Base-by-base conservation (phyloP, 768 basidiomycete species). In the Lactarius quietus region DNA sequence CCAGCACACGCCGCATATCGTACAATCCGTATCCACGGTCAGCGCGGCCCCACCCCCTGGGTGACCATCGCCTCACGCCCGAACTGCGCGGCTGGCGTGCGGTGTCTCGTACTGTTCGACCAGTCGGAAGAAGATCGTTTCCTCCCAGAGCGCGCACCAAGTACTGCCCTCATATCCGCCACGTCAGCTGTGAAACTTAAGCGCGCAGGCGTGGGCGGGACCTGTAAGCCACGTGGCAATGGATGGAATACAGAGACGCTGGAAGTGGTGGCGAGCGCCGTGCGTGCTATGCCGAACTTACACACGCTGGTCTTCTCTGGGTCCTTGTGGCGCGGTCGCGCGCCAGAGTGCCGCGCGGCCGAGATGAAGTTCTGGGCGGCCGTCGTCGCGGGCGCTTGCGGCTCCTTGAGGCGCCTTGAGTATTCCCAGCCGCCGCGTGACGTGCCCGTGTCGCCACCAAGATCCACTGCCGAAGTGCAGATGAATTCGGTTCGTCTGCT, bases 1-100 rank as follows among this genome's bases (percentile, higher is more conserved):
- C 67, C 63, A 7, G 48, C 28, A 18, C 67, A 68, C 15, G n/a
- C 51, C 12, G 63, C 64, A 18, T 63, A 67, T 51, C 63, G 67
- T 33, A 33, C 41, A 33, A 33, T 68, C 33, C 60, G 63, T 14
- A 38, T 59, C 20, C 54, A 54, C 20, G 6, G 62, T 5, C 38
- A n/a, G 26, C 63, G 28, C 20, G 62, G 53, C 1, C 35, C 56
- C 3, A 14, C 36, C 8, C 57, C 63, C 1, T 68, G 63, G 67
- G 18, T 6, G 6, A 48, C 57, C 43, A 55, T 68, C 39, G 48
- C 59, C 14, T 28, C 45, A 4, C 59, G 63, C 26, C 55, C 59
- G 14, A 31, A 61, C 59, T 59, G 38, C 38, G 60, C 63, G 3
- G 38, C 38, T 8, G 48, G 59, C 17, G 38, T 68, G 8, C 63